Conservation (phyloP, 2,329 filamentous ascomycete species). For the Thermoascus crustaceus region DNA sequence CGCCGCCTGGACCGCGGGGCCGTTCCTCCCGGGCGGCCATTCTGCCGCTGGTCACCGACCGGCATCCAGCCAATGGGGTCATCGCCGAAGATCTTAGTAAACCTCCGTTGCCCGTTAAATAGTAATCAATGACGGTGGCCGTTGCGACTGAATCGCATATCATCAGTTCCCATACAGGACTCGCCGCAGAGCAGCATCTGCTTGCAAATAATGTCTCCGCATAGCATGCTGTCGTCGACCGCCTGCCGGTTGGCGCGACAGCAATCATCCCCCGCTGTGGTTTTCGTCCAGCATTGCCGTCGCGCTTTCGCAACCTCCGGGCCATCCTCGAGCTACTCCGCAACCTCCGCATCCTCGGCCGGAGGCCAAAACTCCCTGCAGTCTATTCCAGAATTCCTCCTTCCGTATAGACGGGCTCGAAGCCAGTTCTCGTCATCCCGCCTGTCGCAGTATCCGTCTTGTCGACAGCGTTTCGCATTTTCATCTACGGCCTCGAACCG, state of each 20-base stretch:
- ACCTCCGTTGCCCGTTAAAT: conserved; percentile 3
- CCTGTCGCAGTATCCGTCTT: conserved; percentile 1
- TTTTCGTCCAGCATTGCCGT: conserved; percentile 8
- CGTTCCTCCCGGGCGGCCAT: conserved; percentile 10
- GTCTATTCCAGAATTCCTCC: conserved; percentile 8
- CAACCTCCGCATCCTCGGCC: conserved; percentile 25
- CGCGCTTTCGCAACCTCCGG: conserved; percentile 18
- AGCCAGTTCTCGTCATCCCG: conserved; percentile 1
- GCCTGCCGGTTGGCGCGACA: conserved; percentile 17
- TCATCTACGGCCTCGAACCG: conserved; percentile 24
- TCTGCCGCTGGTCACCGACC: conserved; percentile 20
- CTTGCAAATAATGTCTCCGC: conserved; percentile 21
- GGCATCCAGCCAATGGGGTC: conserved; percentile 21
- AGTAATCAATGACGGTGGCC: conserved; percentile 5
- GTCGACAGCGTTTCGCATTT: conserved; percentile 21
- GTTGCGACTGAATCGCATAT: conserved; percentile 11
- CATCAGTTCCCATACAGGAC: conserved; percentile 2
- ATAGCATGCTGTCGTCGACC: conserved; percentile 15
- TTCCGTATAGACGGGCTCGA: conserved; percentile 4
- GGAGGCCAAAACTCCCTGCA: conserved; percentile 9
- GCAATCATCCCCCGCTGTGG: conserved; percentile 5
- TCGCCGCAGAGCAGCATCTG: conserved; percentile 1
- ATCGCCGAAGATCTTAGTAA: conserved; percentile 22
- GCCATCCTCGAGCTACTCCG: conserved; percentile 19
- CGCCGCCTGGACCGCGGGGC: conserved; percentile 2